A percentile compares a stretch with the other conserved stretches of the same genome.
Conservation (phyloP, 2,329 filamentous ascomycete species). For the Colletotrichum sojae region DNA sequence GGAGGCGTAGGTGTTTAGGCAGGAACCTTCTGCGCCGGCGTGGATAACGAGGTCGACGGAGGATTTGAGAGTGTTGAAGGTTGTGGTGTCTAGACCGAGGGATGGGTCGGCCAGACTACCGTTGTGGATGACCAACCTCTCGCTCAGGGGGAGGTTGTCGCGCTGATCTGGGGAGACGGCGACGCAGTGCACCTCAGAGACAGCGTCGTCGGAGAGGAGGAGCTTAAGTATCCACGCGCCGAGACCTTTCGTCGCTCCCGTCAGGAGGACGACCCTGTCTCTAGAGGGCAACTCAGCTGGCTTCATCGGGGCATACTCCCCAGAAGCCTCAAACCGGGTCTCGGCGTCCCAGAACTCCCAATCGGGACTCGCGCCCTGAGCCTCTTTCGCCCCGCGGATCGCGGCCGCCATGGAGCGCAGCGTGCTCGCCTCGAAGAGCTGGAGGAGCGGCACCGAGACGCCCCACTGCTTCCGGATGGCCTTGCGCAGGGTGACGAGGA, state of each 20-base stretch:
- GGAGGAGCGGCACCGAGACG: slow-evolving; percentile 48
- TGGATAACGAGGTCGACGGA: slow-evolving; percentile 65
- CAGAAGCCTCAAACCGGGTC: slow-evolving; percentile 23
- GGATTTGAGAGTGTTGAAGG: neutral
- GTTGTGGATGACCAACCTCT: slow-evolving; percentile 50
- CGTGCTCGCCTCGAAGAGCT: slow-evolving; percentile 55
- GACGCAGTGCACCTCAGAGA: slow-evolving; percentile 59
- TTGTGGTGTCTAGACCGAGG: slow-evolving; percentile 54
- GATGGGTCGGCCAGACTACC: slow-evolving; percentile 53
- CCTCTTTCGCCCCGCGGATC: slow-evolving; percentile 43
- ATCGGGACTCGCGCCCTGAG: slow-evolving; percentile 18
- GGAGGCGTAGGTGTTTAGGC: slow-evolving; percentile 49
- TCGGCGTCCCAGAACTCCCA: slow-evolving; percentile 48
- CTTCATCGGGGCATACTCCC: neutral
- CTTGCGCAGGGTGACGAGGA: slow-evolving; percentile 55
- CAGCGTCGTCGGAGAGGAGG: slow-evolving; percentile 49
- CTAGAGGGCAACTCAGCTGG: slow-evolving; percentile 4
- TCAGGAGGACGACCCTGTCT: slow-evolving; percentile 49
- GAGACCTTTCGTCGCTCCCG: slow-evolving; percentile 58
- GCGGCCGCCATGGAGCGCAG: slow-evolving; percentile 55
- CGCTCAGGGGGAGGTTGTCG: neutral
- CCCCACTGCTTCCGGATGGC: slow-evolving; percentile 51
- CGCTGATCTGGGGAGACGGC: slow-evolving; percentile 49
- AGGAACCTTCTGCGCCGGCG: slow-evolving; percentile 55
- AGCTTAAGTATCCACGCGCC: slow-evolving; percentile 53